phyloP scores from a whole-genome alignment of 129 eudicot species.

The Chrysanthemum lavandulifolium region DNA sequence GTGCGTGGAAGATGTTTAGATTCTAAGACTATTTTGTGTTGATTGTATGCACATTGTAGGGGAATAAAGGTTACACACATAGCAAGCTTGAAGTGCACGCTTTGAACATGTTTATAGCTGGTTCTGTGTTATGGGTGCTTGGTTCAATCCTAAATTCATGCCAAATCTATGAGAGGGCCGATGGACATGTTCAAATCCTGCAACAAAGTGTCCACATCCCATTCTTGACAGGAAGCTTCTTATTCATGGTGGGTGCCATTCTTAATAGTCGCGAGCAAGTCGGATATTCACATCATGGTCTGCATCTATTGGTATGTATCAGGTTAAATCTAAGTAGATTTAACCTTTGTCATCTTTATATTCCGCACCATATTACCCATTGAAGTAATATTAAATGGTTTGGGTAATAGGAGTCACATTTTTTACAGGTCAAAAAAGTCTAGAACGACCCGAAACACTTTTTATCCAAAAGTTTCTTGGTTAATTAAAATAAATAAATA shows the following conservation, averaged over 20 bases:
- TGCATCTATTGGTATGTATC: slow-evolving; percentile 35
- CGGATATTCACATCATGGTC: slow-evolving; percentile 45
- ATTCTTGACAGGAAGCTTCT: slow-evolving; percentile 70
- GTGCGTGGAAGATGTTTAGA: not conserved
- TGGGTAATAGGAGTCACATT: not conserved
- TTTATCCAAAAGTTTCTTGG: too few relatives aligned
- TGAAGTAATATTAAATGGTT: not conserved
- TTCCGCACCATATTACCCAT: not conserved
- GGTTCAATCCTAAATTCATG: slow-evolving; percentile 85
- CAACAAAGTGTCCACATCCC: slow-evolving; percentile 81
- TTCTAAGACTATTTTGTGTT: not conserved
- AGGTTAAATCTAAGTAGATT: too few relatives aligned
- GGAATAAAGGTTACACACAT: slow-evolving; percentile 39
- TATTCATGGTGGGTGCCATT: slow-evolving; percentile 67
- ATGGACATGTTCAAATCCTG: slow-evolving; percentile 85
- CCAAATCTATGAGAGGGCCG: slow-evolving; percentile 89
- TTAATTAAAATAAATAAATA: too few relatives aligned
- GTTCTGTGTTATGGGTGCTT: slow-evolving; percentile 65
- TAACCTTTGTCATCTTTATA: too few relatives aligned
- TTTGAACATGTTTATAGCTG: slow-evolving; percentile 68
- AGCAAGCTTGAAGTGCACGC: slow-evolving; percentile 53
- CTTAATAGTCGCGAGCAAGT: slow-evolving; percentile 48
- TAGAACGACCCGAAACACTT: too few relatives aligned
- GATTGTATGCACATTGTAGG: slow-evolving; percentile 43
- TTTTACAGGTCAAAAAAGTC: too few relatives aligned